Evolutionary conservation across 257 asterid species (phyloP).

Genomic region (Avicennia marina): DNA sequence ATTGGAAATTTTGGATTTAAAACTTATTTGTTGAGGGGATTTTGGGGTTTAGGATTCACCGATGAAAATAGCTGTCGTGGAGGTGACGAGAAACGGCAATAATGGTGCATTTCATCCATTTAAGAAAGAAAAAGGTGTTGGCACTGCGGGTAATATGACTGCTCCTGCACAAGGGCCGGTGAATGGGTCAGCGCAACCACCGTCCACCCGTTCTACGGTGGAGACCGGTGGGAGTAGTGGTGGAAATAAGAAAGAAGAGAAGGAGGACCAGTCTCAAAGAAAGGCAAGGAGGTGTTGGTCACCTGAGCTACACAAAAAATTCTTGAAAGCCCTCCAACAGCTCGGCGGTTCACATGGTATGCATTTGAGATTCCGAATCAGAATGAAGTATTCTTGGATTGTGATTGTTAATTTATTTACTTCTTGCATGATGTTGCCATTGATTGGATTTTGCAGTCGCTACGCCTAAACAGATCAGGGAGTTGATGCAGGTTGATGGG

Average conservation of each 20-base stretch:
- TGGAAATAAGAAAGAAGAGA: slow-evolving; percentile 37
- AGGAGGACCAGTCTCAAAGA: slow-evolving; percentile 35
- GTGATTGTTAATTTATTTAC: background rate
- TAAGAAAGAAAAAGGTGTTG: slow-evolving; percentile 31
- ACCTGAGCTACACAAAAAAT: slow-evolving; percentile 52
- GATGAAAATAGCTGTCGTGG: slow-evolving; percentile 27
- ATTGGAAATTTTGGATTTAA: background rate
- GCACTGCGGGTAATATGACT: background rate
- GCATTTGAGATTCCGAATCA: background rate
- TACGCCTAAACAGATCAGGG: slow-evolving; percentile 70
- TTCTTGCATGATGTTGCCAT: background rate
- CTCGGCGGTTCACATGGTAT: slow-evolving; percentile 70
- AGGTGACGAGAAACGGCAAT: slow-evolving; percentile 37
- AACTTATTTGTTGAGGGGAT: background rate
- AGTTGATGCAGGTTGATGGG: slow-evolving; percentile 69
- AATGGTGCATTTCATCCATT: slow-evolving; percentile 56
- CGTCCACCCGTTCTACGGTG: slow-evolving; percentile 38
- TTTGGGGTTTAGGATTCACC: slow-evolving; percentile 21
- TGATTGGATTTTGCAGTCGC: slow-evolving; percentile 34
- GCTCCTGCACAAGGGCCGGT: background rate
- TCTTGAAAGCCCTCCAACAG: slow-evolving; percentile 60
- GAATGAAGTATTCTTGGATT: background rate
- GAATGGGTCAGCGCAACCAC: slow-evolving; percentile 10
- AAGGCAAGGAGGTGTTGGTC: slow-evolving; percentile 71
- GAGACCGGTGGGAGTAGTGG: slow-evolving; percentile 29